phyloP scores from a whole-genome alignment of 305 asterid genomes.

The Striga hermonthica region DNA sequence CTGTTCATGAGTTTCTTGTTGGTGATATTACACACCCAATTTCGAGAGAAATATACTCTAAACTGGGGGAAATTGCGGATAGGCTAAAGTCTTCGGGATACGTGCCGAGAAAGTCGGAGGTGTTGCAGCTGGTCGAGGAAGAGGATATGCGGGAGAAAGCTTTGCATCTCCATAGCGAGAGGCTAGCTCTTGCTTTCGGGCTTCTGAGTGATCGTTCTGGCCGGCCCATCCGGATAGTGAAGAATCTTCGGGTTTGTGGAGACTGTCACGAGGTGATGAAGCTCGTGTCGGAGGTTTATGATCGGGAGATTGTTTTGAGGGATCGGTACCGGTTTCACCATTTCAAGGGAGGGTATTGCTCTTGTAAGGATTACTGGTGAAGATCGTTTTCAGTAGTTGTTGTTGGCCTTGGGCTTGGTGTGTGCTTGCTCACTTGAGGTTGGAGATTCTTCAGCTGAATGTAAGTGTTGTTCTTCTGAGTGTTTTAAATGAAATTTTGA shows the following conservation, averaged over 20 bases:
- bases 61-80: slow-evolving; percentile 56
- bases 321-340: slow-evolving; percentile 61
- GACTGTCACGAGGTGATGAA: slow-evolving; percentile 55
- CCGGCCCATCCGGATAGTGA: slow-evolving; percentile 62
- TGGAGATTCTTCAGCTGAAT: not conserved
- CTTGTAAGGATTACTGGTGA: slow-evolving; percentile 61
- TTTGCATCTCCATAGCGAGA: slow-evolving; percentile 61
- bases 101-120: slow-evolving; percentile 48
- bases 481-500: no score
- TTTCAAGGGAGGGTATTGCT: slow-evolving; percentile 44
- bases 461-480: not conserved
- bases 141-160: slow-evolving; percentile 72
- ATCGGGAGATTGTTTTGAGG: slow-evolving; percentile 51
- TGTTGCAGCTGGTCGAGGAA: slow-evolving; percentile 64
- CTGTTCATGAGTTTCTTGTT: slow-evolving; percentile 60
- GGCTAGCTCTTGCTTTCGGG: slow-evolving; percentile 72
- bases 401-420: not conserved
- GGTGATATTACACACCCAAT: slow-evolving; percentile 58
- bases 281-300: slow-evolving; percentile 50
- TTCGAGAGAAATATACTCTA: slow-evolving; percentile 50
- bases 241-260: slow-evolving; percentile 60
- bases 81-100: slow-evolving; percentile 48
- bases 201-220: slow-evolving; percentile 45
- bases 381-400: not conserved
- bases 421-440: not conserved